Base-by-base conservation (phyloP, 805 yeast species). In the Cyberlindnera nakhonratchasimensis region DNA sequence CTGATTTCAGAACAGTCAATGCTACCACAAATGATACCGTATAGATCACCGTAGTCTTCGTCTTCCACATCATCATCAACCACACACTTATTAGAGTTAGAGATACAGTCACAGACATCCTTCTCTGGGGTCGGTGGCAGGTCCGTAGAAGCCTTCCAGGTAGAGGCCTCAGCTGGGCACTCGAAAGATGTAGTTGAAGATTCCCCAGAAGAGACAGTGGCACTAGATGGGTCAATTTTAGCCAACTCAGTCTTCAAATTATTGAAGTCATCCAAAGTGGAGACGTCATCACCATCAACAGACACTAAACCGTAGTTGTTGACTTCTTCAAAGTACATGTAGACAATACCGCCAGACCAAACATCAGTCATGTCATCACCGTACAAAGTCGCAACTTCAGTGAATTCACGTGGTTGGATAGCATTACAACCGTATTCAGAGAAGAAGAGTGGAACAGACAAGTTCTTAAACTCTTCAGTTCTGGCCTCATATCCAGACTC, bases 311-410 rank as follows among this genome's bases (percentile, higher is more conserved):
- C 96, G 61, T 86, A 87, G 52, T 85, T 64, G 66, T 88, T 88
- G 35, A 66, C 80, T 66, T 87, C 96, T 70, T 88, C 79, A 63
- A 82, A 85, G 69, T 86, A 87, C 93, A 86, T 86, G 74, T 88
- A 87, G 40, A 86, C 91, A 55, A 87, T 85, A 65, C 96, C 96
- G 61, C 96, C 96, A 31, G 95, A 86, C 93, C 95, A 88, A 39
- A 87, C 90, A 57, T 78, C 85, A 37, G 93, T 82, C 96, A 87
- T 87, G 21, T 85, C 67, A 47, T 65, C 70, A 24, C 80, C 65
- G 67, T 73, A 87, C 7, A 87, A 62, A 5, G 89, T 75, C 13
- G 69, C 74, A 46, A 87, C 86, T 61, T 87, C 96, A 26, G 80
- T 71, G 69, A 87, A 87, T 55, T 72, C 68, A 65, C 96, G 78